A percentile compares a stretch with the other conserved stretches of the same genome.
phyloP scores from a whole-genome alignment of 768 basidiomycete species.

The Cystofilobasidium ferigula region DNA sequence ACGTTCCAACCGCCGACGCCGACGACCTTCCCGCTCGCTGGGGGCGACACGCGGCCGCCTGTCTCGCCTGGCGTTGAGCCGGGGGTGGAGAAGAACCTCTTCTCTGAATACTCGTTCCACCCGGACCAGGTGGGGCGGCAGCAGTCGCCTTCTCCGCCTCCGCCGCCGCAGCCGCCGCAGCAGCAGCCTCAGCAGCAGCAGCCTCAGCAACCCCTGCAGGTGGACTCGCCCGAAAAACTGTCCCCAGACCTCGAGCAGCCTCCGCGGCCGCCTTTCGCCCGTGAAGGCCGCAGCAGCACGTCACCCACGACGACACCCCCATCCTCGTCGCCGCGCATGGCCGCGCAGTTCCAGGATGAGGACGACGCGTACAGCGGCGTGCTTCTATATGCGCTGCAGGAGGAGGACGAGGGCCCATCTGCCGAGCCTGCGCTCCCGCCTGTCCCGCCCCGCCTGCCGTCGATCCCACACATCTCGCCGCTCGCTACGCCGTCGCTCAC shows the following conservation, averaged over 20 bases:
- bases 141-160: neutral
- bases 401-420: constrained; percentile 12
- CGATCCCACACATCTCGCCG: neutral
- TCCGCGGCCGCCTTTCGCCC: neutral
- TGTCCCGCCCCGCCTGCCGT: neutral
- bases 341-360: neutral
- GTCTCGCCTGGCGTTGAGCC: neutral
- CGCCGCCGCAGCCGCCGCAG: neutral
- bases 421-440: neutral
- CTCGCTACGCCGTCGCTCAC: neutral
- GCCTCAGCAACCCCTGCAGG: neutral
- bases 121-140: constrained; percentile 1
- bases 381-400: constrained; percentile 1
- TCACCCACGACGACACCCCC: neutral
- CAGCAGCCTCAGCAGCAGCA: neutral
- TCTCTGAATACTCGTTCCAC: constrained; percentile 11
- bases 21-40: neutral
- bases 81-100: constrained; percentile 3
- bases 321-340: neutral
- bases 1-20: constrained; percentile 23
- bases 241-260: neutral
- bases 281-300: neutral
- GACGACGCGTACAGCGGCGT: constrained; percentile 23
- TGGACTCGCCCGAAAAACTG: neutral
- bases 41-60: neutral